These are phyloP conservation scores for Hippophae rhamnoides DNA, from an alignment of 306 rosid species.

Conservation along the genomic window DNA sequence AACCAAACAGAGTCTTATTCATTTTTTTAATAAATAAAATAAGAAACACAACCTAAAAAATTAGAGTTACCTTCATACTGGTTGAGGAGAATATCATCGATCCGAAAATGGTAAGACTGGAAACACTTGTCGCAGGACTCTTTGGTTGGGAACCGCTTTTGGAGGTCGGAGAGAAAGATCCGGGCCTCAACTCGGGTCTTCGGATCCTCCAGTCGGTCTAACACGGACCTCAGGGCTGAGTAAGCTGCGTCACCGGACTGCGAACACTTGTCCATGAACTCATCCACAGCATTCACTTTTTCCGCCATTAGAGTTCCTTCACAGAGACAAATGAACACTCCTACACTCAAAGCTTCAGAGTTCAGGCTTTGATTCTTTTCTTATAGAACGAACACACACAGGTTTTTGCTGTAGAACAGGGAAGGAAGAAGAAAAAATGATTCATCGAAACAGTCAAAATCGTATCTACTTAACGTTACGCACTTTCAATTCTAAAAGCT, in stretches of 20 bases:
- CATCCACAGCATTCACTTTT: slow-evolving; percentile 35
- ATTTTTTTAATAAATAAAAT: background rate
- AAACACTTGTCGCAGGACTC: slow-evolving; percentile 58
- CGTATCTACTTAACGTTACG: no score
- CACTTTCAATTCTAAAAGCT: no score
- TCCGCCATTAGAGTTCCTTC: slow-evolving; percentile 17
- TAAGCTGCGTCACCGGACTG: slow-evolving; percentile 83
- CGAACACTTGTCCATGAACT: slow-evolving; percentile 54
- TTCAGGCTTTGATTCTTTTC: background rate
- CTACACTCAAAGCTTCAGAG: background rate
- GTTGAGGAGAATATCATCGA: slow-evolving; percentile 72
- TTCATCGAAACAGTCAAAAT: no score
- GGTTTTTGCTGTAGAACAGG: no score
- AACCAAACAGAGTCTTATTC: slow-evolving; percentile 2
- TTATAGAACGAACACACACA: background rate
- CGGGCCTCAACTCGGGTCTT: slow-evolving; percentile 57
- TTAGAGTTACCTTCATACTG: slow-evolving; percentile 44
- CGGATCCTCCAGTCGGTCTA: slow-evolving; percentile 77
- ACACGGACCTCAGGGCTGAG: slow-evolving; percentile 50
- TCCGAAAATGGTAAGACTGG: slow-evolving; percentile 57
- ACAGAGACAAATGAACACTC: no score
- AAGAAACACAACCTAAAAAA: background rate
- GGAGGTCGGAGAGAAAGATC: slow-evolving; percentile 71
- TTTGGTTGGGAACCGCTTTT: slow-evolving; percentile 58
- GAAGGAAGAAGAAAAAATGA: no score